phyloP scores from a whole-genome alignment of 768 basidiomycete genomes.

The Trametes coccinea region DNA sequence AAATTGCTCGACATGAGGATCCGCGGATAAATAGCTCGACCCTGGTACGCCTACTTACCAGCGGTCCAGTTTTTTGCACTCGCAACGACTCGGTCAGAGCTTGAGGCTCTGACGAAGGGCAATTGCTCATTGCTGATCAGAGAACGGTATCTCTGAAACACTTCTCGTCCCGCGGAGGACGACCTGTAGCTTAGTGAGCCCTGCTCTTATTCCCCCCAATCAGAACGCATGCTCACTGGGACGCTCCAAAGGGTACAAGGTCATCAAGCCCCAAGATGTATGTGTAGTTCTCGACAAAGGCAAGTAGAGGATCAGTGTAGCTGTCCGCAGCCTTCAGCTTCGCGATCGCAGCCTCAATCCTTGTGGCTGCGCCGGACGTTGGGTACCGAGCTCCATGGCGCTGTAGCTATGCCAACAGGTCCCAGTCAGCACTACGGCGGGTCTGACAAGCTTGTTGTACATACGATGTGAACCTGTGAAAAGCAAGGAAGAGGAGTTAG shows the following conservation, averaged over 20 bases:
- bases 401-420: conserved; percentile 53
- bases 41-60: conserved; percentile 39
- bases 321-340: conserved; percentile 51
- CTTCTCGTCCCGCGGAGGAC: conserved; percentile 49
- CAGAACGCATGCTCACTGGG: conserved; percentile 47
- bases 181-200: conserved; percentile 35
- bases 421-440: neutral
- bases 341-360: conserved; percentile 47
- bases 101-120: conserved; percentile 57
- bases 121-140: conserved; percentile 44
- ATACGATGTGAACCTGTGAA: conserved; percentile 56
- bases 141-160: conserved; percentile 54
- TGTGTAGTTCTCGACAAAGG: conserved; percentile 57
- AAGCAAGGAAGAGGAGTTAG: neutral
- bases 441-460: conserved; percentile 20
- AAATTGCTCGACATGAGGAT: neutral
- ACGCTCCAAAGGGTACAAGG: conserved; percentile 65
- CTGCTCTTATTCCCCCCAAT: neutral
- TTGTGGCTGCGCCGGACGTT: conserved; percentile 46
- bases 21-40: neutral
- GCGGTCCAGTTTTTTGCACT: conserved; percentile 71
- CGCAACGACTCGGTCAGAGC: conserved; percentile 58
- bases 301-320: conserved; percentile 46
- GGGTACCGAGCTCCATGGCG: conserved; percentile 82
- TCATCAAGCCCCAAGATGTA: conserved; percentile 59